These are phyloP conservation scores for Histomonas meleagridis DNA, from an alignment of 208 protist genomes.

Conservation along the genomic window DNA sequence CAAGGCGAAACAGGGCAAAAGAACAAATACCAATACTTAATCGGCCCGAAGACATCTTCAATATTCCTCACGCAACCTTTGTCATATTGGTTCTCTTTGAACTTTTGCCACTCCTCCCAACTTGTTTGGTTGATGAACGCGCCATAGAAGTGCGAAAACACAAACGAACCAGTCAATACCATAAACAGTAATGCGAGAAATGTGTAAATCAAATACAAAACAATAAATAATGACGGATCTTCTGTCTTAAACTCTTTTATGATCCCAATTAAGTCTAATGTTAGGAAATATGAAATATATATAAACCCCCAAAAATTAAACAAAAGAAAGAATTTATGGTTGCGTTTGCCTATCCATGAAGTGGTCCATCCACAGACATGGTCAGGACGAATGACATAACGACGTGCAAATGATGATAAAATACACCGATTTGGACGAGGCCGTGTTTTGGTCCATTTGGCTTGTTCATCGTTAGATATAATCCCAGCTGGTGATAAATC, in stretches of 20 bases:
- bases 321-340: constrained; percentile 22
- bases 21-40: not conserved
- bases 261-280: no score
- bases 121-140: not conserved
- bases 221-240: not conserved
- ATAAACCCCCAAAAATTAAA: not conserved
- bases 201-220: not conserved
- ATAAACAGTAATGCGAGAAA: not conserved
- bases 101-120: not conserved
- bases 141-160: not conserved
- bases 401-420: not conserved
- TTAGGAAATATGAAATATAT: not conserved
- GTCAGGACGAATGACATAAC: not conserved
- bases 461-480: not conserved
- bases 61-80: not conserved
- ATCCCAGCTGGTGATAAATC: not conserved
- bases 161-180: not conserved
- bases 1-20: not conserved
- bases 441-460: not conserved
- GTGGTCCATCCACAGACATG: not conserved
- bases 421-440: not conserved
- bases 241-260: no score
- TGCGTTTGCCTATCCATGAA: constrained; percentile 3
- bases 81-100: not conserved
- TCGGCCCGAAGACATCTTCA: not conserved